Evolutionary conservation across 1,139 yeast genomes (phyloP).

Genomic region (Yamadazyma aaseri): DNA sequence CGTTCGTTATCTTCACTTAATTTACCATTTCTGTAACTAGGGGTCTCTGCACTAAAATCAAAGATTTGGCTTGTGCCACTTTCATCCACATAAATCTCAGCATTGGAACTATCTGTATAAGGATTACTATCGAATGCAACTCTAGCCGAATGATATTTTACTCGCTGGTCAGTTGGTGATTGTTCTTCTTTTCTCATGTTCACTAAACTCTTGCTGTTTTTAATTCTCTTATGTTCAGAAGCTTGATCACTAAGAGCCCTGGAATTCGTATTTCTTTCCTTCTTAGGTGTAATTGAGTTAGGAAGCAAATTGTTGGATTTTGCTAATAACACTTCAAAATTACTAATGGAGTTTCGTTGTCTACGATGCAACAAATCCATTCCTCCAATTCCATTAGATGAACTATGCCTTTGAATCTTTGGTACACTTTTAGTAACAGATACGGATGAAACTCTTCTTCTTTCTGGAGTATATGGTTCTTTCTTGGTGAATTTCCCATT

Average conservation of each 20-base stretch:
- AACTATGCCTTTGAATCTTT: slow-evolving; percentile 23
- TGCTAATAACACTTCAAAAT: slow-evolving; percentile 14
- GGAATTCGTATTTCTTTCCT: slow-evolving; percentile 7
- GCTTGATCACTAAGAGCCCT: slow-evolving; percentile 13
- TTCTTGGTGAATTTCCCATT: neutral
- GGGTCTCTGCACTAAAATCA: neutral
- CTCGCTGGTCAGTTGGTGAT: slow-evolving; percentile 13
- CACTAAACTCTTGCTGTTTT: slow-evolving; percentile 36
- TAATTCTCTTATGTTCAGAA: slow-evolving; percentile 14
- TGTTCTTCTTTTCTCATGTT: slow-evolving; percentile 8
- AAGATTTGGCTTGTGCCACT: neutral
- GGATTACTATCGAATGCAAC: slow-evolving; percentile 27
- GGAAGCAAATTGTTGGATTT: slow-evolving; percentile 31
- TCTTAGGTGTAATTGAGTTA: slow-evolving; percentile 9
- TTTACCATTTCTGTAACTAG: neutral
- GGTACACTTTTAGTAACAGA: slow-evolving; percentile 13
- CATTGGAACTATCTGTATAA: slow-evolving; percentile 19
- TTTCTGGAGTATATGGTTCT: slow-evolving; percentile 13
- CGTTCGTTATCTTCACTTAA: neutral
- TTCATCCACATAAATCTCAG: slow-evolving; percentile 4
- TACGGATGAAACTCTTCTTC: slow-evolving; percentile 7
- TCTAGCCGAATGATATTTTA: slow-evolving; percentile 26
- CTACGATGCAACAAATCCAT: slow-evolving; percentile 12
- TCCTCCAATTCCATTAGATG: slow-evolving; percentile 16
- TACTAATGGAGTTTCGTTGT: slow-evolving; percentile 28